A percentile compares a stretch with the other conserved stretches of the same genome.
Conservation (phyloP, 805 yeast genomes). For the Candida germanica region DNA sequence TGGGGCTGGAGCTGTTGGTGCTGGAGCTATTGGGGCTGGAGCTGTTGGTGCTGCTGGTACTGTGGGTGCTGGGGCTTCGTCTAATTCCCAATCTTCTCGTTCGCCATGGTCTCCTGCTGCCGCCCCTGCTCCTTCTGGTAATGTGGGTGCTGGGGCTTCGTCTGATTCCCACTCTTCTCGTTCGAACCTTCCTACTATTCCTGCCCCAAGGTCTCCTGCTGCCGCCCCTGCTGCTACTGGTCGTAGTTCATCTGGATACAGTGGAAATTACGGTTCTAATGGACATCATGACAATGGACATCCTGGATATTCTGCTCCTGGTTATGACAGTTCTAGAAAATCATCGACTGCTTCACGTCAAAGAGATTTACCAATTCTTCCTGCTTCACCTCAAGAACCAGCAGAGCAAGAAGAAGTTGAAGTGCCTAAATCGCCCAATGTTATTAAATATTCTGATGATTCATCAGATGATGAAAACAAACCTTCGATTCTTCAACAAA, state of each 20-base stretch:
- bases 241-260: not conserved
- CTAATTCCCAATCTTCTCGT: not conserved
- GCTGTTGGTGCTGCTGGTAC: not conserved
- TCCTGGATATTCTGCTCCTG: conserved; percentile 3
- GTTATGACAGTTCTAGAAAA: conserved; percentile 2
- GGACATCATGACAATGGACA: too few species aligned
- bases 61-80: not conserved
- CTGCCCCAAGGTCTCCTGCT: not conserved
- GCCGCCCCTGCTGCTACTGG: not conserved
- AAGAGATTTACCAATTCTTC: conserved; percentile 12
- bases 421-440: conserved; percentile 30
- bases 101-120: not conserved
- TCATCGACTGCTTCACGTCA: conserved; percentile 1
- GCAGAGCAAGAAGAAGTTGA: conserved; percentile 5
- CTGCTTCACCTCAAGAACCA: conserved; percentile 8
- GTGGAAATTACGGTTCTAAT: too few species aligned
- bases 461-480: conserved; percentile 31
- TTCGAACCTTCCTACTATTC: not conserved
- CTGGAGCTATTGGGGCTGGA: not conserved
- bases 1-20: too few species aligned
- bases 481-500: conserved; percentile 31
- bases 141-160: not conserved
- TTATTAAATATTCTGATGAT: conserved; percentile 30
- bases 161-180: not conserved
- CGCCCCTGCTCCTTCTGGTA: not conserved